phyloP scores from a whole-genome alignment of 2,329 filamentous ascomycete species.

The Macroventuria anomochaeta region DNA sequence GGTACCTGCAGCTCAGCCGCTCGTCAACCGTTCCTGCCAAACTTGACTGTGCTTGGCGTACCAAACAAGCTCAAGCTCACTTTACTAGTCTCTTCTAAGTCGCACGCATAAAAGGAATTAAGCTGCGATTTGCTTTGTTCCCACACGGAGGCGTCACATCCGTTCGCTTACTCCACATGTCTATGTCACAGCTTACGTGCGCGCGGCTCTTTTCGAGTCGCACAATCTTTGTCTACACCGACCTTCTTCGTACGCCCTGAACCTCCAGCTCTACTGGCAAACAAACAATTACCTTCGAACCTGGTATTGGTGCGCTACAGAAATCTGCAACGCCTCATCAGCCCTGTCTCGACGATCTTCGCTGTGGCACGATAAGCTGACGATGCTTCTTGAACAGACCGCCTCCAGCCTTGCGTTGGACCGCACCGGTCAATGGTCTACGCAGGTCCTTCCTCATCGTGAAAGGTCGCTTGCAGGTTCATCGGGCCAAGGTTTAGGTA shows the following conservation, averaged over 20 bases:
- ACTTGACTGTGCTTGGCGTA: neutral
- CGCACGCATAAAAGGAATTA: neutral
- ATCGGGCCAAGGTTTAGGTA: constrained; percentile 9
- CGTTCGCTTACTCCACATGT: constrained; percentile 3
- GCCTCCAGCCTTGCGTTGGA: constrained; percentile 15
- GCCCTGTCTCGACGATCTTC: constrained; percentile 1
- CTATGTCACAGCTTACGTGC: constrained; percentile 17
- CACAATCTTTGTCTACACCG: constrained; percentile 13
- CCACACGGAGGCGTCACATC: neutral
- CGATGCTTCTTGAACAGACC: constrained; percentile 8
- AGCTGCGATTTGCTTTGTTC: neutral
- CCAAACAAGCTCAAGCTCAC: neutral
- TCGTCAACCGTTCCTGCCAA: neutral
- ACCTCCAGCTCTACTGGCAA: neutral
- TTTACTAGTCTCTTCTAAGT: neutral
- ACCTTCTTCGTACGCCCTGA: constrained; percentile 7
- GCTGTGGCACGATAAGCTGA: constrained; percentile 18
- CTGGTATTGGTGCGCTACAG: neutral
- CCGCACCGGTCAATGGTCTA: constrained; percentile 11
- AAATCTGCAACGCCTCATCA: neutral
- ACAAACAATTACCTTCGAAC: neutral
- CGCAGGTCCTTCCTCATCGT: neutral
- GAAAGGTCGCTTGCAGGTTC: neutral
- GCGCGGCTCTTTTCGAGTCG: constrained; percentile 9
- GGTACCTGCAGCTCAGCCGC: constrained; percentile 8